Evolutionary conservation across 768 basidiomycete species (phyloP).

Genomic region (Lactarius hatsudake): DNA sequence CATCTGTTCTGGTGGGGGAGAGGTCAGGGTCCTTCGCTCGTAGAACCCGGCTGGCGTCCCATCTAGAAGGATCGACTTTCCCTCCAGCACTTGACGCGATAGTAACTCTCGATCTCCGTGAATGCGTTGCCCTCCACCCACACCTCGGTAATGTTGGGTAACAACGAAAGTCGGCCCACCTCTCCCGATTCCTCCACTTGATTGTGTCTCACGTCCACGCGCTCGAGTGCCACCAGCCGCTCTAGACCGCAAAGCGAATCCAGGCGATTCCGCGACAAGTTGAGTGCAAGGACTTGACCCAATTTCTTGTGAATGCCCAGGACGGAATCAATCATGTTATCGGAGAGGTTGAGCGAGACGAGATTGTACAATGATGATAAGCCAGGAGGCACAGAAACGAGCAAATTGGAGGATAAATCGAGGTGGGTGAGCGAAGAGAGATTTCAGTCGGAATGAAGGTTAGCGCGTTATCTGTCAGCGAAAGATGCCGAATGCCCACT

Average conservation of each 20-base stretch:
- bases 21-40: constrained; percentile 60
- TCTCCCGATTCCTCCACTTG: constrained; percentile 79
- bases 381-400: constrained; percentile 74
- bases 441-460: constrained; percentile 76
- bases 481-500: constrained; percentile 60
- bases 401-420: constrained; percentile 88
- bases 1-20: constrained; percentile 47
- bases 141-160: constrained; percentile 77
- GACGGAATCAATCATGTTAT: constrained; percentile 98
- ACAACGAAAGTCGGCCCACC: constrained; percentile 72
- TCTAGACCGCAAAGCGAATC: constrained; percentile 96
- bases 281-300: constrained; percentile 72
- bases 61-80: constrained; percentile 74
- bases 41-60: constrained; percentile 67
- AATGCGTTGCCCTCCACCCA: constrained; percentile 77
- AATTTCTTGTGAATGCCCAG: constrained; percentile 81
- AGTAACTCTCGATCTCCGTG: constrained; percentile 46
- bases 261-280: constrained; percentile 82
- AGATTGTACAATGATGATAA: constrained; percentile 75
- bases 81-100: constrained; percentile 80
- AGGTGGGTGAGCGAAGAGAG: constrained; percentile 75
- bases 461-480: constrained; percentile 64
- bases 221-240: constrained; percentile 77
- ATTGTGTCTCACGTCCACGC: constrained; percentile 81
- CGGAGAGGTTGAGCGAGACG: constrained; percentile 87